Evolutionary conservation across 2,329 filamentous ascomycete species (phyloP), one percentile per base, ranked within the genome.

Genomic region (Talaromyces piceae): DNA sequence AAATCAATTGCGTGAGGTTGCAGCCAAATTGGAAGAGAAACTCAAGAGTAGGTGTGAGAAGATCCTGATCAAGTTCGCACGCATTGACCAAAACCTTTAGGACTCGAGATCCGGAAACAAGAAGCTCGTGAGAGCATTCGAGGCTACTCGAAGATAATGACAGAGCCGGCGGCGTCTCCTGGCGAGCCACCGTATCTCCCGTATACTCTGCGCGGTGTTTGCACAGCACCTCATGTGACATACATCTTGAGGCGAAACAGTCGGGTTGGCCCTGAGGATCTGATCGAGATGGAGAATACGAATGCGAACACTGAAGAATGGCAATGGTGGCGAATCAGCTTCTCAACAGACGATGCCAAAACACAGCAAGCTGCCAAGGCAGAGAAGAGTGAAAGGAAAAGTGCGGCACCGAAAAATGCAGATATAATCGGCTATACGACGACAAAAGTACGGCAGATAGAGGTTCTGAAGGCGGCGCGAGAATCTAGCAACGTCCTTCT

Each of bases 151-250:
- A 71, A 69, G 39, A 63, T 69, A 22, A 71, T 78, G 54, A 78
- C 75, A 6, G 68, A 71, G 13, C 66, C 71, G 5, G 64, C 74
- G 5, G 61, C 72, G 25, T 64, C 72, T 30, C 63, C 63, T 12
- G 62, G 68, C 11, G 62, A 71, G 30, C 61, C 68, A 33, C 71
- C 72, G 37, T 60, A 70, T 45, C 63, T 74, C 57, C 75, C 72
- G 46, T 83, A 83, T 59, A 75, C 74, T 1, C 70, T 84, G 20
- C 74, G 76, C 41, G 81, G 81, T 25, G 76, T 83, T 4, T 78
- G 78, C 31, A 83, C 80, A 3, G 73, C 77, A 45, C 72, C 77
- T 1, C 75, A 79, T 58, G 72, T 81, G 23, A 79, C 76, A 28
- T 84, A 83, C 57, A 63, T 84, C 13, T 69, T 80, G 16, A 70